Evolutionary conservation across 2,329 filamentous ascomycete species (phyloP), one percentile per base, ranked within the genome.

Genomic region (Neophaeococcomyces mojaviensis): DNA sequence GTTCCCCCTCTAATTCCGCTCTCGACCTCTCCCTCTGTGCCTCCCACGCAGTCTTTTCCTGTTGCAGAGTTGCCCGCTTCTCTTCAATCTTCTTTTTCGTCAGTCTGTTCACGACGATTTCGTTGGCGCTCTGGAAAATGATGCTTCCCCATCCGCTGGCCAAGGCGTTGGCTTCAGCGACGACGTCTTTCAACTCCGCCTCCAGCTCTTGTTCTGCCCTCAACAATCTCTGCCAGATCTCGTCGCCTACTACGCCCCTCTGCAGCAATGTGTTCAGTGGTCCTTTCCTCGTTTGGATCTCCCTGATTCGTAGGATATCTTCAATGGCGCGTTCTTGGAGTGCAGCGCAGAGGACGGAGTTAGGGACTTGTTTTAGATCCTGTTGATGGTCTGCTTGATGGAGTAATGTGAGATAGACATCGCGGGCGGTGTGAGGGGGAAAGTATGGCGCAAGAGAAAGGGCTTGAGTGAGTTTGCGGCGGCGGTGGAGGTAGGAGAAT

Each of bases 191-290:
- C 51, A 98, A 74, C 69, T 98, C 92, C 56, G 88, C 87, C 69
- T 98, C 89, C 74, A 97, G 94, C 69, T 98, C 92, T 71, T 94
- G 89, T 77, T 98, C 92, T 1, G 90, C 92, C 41, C 88, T 78
- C 67, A 82, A 69, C 66, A 97, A 95, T 32, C 90, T 77, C 71
- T 96, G 87, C 85, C 88, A 95, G 56, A 98, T 68, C 65, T 98
- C 92, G 64, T 98, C 92, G 12, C 92, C 90, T 1, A 98, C 88
- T 60, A 88, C 94, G 39, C 92, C 92, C 53, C 88, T 77, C 68
- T 94, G 88, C 58, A 97, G 68, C 55, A 98, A 71, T 19, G 82
- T 78, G 61, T 84, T 83, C 61, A 94, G 80, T 6, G 92, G 88
- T 59, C 86, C 85, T 72, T 97, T 98, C 57, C 88, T 84, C 47